Percentiles rank a stretch among this genome's conserved stretches.
Conservation (phyloP, 305 asterid species). For the Rubia occidens region DNA sequence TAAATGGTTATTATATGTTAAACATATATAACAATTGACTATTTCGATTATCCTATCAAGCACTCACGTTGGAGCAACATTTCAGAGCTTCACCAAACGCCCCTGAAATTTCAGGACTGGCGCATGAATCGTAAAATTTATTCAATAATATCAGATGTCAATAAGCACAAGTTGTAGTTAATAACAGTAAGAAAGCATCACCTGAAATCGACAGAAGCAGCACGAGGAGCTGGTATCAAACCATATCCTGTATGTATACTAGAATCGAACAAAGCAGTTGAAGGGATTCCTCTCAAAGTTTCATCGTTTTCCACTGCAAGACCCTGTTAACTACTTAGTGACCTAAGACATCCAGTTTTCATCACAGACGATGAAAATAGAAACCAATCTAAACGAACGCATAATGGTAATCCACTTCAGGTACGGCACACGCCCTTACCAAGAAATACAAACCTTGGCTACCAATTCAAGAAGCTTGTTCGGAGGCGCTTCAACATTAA, state of each 20-base stretch:
- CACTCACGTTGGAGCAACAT: not conserved
- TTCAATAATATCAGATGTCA: constrained; percentile 1
- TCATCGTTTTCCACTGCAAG: constrained; percentile 79
- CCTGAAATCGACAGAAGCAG: constrained; percentile 63
- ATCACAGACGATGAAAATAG: not conserved
- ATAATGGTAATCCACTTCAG: constrained; percentile 5
- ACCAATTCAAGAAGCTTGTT: constrained; percentile 76
- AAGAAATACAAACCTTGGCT: constrained; percentile 57
- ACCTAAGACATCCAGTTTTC: constrained; percentile 17
- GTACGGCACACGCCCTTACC: constrained; percentile 13
- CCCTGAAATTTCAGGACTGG: not conserved
- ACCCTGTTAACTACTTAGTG: constrained; percentile 61
- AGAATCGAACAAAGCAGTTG: constrained; percentile 40
- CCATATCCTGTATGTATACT: constrained; percentile 53
- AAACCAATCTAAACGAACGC: constrained; percentile 9
- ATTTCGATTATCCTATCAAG: not conserved
- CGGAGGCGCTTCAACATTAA: constrained; percentile 63
- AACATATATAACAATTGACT: not conserved
- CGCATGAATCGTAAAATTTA: not conserved
- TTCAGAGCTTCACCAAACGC: not conserved
- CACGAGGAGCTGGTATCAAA: constrained; percentile 47
- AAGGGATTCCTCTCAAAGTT: constrained; percentile 45
- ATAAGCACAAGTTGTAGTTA: not conserved
- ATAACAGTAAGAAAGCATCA: constrained; percentile 15
- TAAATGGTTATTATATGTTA: not conserved